Percentiles rank a stretch among this genome's conserved stretches.
These are phyloP conservation scores for Aspergillus novofumigatus DNA, from an alignment of 2,329 filamentous ascomycete genomes.

Conservation along the genomic window DNA sequence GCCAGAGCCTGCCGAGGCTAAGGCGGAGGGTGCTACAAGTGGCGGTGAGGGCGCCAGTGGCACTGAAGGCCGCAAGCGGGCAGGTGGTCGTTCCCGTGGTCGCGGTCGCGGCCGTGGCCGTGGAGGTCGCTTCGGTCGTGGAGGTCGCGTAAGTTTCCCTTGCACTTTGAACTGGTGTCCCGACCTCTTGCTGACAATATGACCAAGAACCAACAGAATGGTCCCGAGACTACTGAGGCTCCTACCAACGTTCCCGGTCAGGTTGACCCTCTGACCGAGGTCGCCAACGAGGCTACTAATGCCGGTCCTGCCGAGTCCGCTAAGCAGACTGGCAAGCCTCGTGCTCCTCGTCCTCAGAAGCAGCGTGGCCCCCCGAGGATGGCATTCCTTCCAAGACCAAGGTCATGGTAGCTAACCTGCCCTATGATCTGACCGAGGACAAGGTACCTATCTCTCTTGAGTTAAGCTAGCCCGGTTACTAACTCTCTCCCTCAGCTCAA, in stretches of 20 bases:
- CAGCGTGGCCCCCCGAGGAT: constrained; percentile 96
- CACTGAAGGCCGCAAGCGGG: constrained; percentile 59
- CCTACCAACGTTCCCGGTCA: constrained; percentile 15
- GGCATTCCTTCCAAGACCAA: constrained; percentile 98
- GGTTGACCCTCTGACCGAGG: constrained; percentile 16
- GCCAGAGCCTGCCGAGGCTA: constrained; percentile 80
- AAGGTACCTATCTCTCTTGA: constrained; percentile 58
- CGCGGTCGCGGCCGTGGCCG: constrained; percentile 63
- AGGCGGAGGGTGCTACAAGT: constrained; percentile 65
- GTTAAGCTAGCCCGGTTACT: constrained; percentile 13
- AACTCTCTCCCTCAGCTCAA: constrained; percentile 64
- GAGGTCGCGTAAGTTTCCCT: constrained; percentile 49
- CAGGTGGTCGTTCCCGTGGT: constrained; percentile 59
- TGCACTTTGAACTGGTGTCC: not conserved
- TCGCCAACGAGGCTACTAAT: constrained; percentile 35
- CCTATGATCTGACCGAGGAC: constrained; percentile 96
- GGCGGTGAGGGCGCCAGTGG: constrained; percentile 68
- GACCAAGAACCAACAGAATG: constrained; percentile 17
- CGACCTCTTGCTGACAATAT: not conserved
- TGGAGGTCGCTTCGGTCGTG: constrained; percentile 66
- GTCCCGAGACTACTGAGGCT: constrained; percentile 23
- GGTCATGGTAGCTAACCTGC: constrained; percentile 99
- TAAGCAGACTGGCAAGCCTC: constrained; percentile 36
- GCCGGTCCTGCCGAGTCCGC: constrained; percentile 38
- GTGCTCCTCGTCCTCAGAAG: constrained; percentile 57